phyloP scores from a whole-genome alignment of 2,329 filamentous ascomycete genomes.

The Xylariaceae sp. region DNA sequence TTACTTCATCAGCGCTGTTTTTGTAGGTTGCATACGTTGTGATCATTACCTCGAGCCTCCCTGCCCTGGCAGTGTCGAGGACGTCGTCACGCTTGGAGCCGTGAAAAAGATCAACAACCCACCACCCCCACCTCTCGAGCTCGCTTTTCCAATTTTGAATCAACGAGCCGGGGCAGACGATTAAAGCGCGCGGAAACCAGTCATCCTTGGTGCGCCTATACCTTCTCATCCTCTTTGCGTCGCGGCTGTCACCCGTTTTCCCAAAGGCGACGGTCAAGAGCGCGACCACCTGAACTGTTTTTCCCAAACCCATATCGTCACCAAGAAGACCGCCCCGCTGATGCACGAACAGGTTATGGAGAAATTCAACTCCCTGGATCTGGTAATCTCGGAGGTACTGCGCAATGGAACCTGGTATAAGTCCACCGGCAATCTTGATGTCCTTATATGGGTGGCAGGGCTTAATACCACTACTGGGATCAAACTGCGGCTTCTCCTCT shows the following conservation, averaged over 20 bases:
- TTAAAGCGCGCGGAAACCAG: conserved; percentile 85
- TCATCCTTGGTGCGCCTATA: conserved; percentile 66
- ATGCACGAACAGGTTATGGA: conserved; percentile 88
- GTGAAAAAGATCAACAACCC: conserved; percentile 85
- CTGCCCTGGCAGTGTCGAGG: conserved; percentile 73
- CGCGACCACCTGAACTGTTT: conserved; percentile 94
- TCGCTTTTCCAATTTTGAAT: conserved; percentile 93
- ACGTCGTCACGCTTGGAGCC: conserved; percentile 72
- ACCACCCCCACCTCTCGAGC: conserved; percentile 91
- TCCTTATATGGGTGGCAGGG: conserved; percentile 76
- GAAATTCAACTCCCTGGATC: conserved; percentile 80
- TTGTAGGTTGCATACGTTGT: conserved; percentile 94
- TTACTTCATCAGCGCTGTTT: conserved; percentile 74
- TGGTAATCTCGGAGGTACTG: conserved; percentile 95
- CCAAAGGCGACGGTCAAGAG: conserved; percentile 92
- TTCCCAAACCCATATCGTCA: conserved; percentile 97
- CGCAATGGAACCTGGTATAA: conserved; percentile 87
- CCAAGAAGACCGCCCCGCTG: conserved; percentile 90
- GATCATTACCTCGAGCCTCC: conserved; percentile 86
- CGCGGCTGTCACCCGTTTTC: conserved; percentile 88
- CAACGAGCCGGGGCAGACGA: conserved; percentile 87
- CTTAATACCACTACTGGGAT: conserved; percentile 58
- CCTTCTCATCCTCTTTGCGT: conserved; percentile 86
- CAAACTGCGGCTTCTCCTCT: conserved; percentile 73
- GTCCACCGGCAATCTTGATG: conserved; percentile 75